Percentiles rank a stretch among this genome's conserved stretches.
Evolutionary conservation across 148 eudicot species (phyloP).

Genomic region (Linanthus parryae): DNA sequence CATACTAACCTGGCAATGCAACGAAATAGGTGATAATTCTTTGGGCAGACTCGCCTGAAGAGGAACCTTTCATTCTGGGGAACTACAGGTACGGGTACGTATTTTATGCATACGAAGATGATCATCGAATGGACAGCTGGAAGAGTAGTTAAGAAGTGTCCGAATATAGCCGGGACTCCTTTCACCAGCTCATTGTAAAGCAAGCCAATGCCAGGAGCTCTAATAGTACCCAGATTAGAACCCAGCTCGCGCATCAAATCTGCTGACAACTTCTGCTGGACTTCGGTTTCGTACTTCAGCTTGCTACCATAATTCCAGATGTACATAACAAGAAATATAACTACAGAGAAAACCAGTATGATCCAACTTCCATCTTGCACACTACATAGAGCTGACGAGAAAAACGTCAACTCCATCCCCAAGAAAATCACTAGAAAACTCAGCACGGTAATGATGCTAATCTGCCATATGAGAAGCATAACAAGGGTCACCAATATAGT

Average conservation of each 20-base stretch:
- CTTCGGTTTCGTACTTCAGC: slow-evolving; percentile 94
- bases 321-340: slow-evolving; percentile 74
- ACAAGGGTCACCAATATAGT: slow-evolving; percentile 89
- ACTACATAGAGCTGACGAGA: slow-evolving; percentile 79
- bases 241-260: slow-evolving; percentile 83
- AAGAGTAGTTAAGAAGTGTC: slow-evolving; percentile 84
- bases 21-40: slow-evolving; percentile 90
- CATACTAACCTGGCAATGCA: slow-evolving; percentile 79
- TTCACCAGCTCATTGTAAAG: slow-evolving; percentile 91
- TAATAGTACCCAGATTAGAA: slow-evolving; percentile 79
- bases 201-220: slow-evolving; percentile 98
- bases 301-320: slow-evolving; percentile 97
- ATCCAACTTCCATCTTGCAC: slow-evolving; percentile 98
- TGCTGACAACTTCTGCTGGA: slow-evolving; percentile 80
- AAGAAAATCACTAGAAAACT: slow-evolving; percentile 66
- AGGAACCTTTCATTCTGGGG: slow-evolving; percentile 91
- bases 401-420: slow-evolving; percentile 83
- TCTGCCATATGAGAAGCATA: slow-evolving; percentile 99
- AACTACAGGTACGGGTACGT: slow-evolving; percentile 87
- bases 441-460: slow-evolving; percentile 62
- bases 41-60: slow-evolving; percentile 91
- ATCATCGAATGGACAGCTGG: slow-evolving; percentile 99
- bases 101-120: slow-evolving; percentile 89
- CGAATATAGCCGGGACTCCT: slow-evolving; percentile 93
- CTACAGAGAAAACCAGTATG: slow-evolving; percentile 67